phyloP scores from a whole-genome alignment of 768 basidiomycete species.

The Ramaria sp. region DNA sequence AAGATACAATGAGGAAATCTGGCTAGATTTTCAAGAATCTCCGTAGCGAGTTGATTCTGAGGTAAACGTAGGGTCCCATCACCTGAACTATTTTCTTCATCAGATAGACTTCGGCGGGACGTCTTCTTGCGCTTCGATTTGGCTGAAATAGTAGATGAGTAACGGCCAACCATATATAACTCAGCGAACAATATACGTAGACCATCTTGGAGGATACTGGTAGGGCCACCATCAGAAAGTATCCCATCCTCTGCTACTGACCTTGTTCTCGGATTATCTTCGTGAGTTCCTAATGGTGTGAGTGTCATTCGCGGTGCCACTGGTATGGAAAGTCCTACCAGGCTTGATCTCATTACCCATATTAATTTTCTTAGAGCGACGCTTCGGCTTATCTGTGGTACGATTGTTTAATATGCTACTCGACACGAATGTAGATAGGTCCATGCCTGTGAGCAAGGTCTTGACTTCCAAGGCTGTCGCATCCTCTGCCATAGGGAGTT shows the following conservation, averaged over 20 bases:
- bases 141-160: not conserved
- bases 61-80: not conserved
- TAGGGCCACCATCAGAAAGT: not conserved
- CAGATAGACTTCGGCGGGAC: not conserved
- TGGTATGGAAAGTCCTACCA: too few relatives aligned
- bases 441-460: too few relatives aligned
- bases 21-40: conserved; percentile 59
- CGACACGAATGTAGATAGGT: too few relatives aligned
- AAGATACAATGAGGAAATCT: conserved; percentile 83
- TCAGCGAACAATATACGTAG: not conserved
- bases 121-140: not conserved
- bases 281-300: not conserved
- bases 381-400: too few relatives aligned
- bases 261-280: not conserved
- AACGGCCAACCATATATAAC: not conserved
- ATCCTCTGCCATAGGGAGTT: too few relatives aligned
- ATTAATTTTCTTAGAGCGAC: too few relatives aligned
- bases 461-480: too few relatives aligned
- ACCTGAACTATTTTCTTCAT: not conserved
- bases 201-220: too few relatives aligned
- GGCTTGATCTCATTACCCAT: too few relatives aligned
- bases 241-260: not conserved
- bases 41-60: conserved; percentile 48
- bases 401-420: too few relatives aligned
- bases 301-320: too few relatives aligned